phyloP scores from a whole-genome alignment of 371 early-diverging fungal genomes.

The Mucor sp. region DNA sequence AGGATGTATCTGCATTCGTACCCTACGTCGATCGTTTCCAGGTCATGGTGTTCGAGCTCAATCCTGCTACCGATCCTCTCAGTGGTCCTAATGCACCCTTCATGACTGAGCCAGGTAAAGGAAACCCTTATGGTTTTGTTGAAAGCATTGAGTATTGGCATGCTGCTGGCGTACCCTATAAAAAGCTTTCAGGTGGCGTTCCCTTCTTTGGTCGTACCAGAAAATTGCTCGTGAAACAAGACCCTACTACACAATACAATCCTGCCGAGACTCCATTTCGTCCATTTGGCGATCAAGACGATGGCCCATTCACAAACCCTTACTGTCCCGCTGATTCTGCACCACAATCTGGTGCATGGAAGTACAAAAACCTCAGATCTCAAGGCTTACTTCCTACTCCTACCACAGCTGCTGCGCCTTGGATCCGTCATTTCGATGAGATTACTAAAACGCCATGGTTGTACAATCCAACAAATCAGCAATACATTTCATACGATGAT shows the following conservation, averaged over 20 bases:
- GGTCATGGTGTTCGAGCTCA: constrained; percentile 46
- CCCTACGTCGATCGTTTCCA: constrained; percentile 63
- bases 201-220: constrained; percentile 59
- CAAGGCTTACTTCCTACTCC: constrained; percentile 54
- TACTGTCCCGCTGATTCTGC: constrained; percentile 38
- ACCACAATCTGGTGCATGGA: constrained; percentile 61
- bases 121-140: constrained; percentile 39
- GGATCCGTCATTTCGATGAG: constrained; percentile 63
- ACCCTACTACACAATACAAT: constrained; percentile 9
- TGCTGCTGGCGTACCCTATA: constrained; percentile 56
- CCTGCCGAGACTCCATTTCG: constrained; percentile 21
- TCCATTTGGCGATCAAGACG: constrained; percentile 48
- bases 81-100: constrained; percentile 69
- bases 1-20: constrained; percentile 61
- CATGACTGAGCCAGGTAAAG: constrained; percentile 39
- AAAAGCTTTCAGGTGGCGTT: constrained; percentile 58
- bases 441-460: constrained; percentile 64
- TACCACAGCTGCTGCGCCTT: constrained; percentile 51
- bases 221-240: constrained; percentile 6
- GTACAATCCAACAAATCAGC: constrained; percentile 51
- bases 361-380: constrained; percentile 60
- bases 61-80: constrained; percentile 57
- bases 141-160: constrained; percentile 57
- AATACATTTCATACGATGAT: constrained; percentile 67
- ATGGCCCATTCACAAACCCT: constrained; percentile 54